These are phyloP conservation scores for Ceratobasidium sp. DNA, from an alignment of 1,284 basidiomycete genomes.

Conservation along the genomic window DNA sequence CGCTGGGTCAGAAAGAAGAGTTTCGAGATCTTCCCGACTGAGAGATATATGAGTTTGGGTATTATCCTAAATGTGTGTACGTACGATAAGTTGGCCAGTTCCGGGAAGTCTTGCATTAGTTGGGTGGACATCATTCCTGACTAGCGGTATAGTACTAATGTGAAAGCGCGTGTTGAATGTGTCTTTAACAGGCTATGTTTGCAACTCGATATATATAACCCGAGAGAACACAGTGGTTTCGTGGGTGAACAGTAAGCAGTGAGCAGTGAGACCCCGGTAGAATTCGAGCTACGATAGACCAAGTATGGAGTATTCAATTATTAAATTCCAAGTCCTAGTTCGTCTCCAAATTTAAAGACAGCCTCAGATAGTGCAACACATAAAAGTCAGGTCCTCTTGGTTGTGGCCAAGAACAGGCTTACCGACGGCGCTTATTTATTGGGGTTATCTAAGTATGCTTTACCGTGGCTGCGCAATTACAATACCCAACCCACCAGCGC, in stretches of 20 bases:
- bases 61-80: slow-evolving; percentile 52
- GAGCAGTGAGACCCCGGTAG: background rate
- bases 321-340: background rate
- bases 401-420: no score
- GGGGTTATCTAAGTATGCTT: background rate
- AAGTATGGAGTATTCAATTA: no score
- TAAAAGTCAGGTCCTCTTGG: no score
- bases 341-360: background rate
- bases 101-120: slow-evolving; percentile 75
- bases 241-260: no score
- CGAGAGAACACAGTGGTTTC: no score
- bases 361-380: background rate
- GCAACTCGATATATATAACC: no score
- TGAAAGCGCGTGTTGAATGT: no score
- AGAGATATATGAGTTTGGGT: slow-evolving; percentile 29
- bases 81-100: slow-evolving; percentile 77
- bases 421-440: background rate
- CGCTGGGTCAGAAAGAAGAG: slow-evolving; percentile 80
- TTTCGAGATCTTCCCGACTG: slow-evolving; percentile 89
- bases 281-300: background rate
- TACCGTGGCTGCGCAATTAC: no score
- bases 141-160: no score
- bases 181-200: no score
- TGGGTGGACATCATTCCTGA: slow-evolving; percentile 54
- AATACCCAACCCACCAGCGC: background rate